Evolutionary conservation across 495 filamentous ascomycete species (phyloP).

Genomic region (Penicillium longicatenatum): DNA sequence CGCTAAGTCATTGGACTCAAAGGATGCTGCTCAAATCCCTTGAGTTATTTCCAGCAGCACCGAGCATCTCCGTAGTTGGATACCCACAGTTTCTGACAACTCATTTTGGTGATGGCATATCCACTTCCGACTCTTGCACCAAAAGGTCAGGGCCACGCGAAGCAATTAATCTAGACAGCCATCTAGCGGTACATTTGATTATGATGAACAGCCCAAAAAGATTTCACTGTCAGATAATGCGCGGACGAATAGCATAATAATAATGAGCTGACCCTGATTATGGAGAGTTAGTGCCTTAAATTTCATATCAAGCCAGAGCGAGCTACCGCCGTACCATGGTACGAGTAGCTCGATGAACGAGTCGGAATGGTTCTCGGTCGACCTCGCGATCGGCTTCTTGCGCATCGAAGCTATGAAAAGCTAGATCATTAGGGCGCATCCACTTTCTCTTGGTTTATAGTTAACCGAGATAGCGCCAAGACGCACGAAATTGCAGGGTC

Average conservation of each 20-base stretch:
- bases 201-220: no score
- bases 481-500: slow-evolving; percentile 4
- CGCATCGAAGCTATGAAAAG: neutral
- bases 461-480: slow-evolving; percentile 9
- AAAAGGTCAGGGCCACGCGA: neutral
- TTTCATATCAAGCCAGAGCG: neutral
- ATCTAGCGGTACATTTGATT: neutral
- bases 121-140: neutral
- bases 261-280: neutral
- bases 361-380: neutral
- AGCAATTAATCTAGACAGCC: neutral
- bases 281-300: neutral
- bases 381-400: slow-evolving; percentile 8
- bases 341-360: slow-evolving; percentile 5
- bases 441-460: neutral
- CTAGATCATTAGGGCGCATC: neutral
- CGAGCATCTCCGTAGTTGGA: neutral
- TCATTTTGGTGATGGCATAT: neutral
- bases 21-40: neutral
- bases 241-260: neutral
- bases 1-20: neutral
- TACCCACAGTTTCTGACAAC: neutral
- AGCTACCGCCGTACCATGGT: slow-evolving; percentile 16
- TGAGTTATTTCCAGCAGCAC: neutral
- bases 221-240: neutral